Conservation (phyloP, 371 early-diverging fungal species). For the Zancudomyces culisetae region DNA sequence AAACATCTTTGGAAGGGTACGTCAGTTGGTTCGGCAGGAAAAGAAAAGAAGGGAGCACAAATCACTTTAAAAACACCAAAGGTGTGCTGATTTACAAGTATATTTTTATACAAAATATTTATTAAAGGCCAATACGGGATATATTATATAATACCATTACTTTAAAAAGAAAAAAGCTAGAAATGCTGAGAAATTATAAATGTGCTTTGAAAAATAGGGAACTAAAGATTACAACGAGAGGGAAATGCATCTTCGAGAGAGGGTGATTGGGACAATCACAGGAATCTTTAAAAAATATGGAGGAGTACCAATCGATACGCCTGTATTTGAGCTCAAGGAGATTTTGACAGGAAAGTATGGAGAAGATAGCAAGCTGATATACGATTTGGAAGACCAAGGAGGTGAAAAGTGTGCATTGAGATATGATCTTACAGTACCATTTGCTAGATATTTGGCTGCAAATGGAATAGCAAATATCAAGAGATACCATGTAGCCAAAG, state of each 20-base stretch:
- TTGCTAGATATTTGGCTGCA: slow-evolving; percentile 96
- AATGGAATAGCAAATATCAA: slow-evolving; percentile 78
- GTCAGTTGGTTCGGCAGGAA: neutral
- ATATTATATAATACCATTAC: too few species aligned
- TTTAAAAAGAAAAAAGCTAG: too few species aligned
- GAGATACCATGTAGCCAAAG: slow-evolving; percentile 98
- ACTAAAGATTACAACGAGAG: slow-evolving; percentile 89
- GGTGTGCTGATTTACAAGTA: too few species aligned
- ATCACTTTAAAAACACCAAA: slow-evolving; percentile 2
- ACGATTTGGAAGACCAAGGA: slow-evolving; percentile 96
- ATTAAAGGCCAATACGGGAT: too few species aligned
- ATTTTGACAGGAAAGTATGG: slow-evolving; percentile 98
- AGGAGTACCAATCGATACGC: slow-evolving; percentile 96
- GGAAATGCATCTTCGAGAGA: slow-evolving; percentile 88
- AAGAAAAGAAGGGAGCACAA: neutral
- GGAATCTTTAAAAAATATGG: slow-evolving; percentile 88
- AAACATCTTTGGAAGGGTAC: neutral
- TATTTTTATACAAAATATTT: too few species aligned
- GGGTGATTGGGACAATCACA: slow-evolving; percentile 73
- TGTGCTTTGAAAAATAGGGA: slow-evolving; percentile 36
- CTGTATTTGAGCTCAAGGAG: slow-evolving; percentile 97
- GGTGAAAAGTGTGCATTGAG: slow-evolving; percentile 95
- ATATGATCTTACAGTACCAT: slow-evolving; percentile 97
- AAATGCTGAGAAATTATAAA: slow-evolving; percentile 4
- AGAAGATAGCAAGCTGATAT: slow-evolving; percentile 98